phyloP scores from a whole-genome alignment of 768 basidiomycete genomes.

The Udeniomyces megalosporus region DNA sequence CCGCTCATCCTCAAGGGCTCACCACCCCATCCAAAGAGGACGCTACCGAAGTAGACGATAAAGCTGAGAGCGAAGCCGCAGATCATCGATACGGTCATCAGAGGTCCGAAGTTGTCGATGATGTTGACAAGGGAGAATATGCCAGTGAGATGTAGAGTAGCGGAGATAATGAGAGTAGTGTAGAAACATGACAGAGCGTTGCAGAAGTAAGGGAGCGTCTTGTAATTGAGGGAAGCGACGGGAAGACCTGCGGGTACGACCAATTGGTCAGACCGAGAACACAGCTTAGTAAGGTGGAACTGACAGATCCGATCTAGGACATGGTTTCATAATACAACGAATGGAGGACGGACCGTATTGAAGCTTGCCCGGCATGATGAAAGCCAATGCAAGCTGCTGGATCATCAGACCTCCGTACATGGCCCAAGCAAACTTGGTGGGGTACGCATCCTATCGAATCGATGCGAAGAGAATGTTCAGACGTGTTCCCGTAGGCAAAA shows the following conservation, averaged over 20 bases:
- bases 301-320: neutral
- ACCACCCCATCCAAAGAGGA: constrained; percentile 44
- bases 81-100: constrained; percentile 92
- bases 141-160: constrained; percentile 20
- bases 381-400: constrained; percentile 79
- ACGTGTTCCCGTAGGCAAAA: neutral
- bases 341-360: constrained; percentile 46
- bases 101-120: constrained; percentile 86
- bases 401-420: constrained; percentile 76
- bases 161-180: constrained; percentile 6
- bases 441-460: constrained; percentile 60
- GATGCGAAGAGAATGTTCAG: no score
- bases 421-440: constrained; percentile 72
- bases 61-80: constrained; percentile 69
- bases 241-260: constrained; percentile 49
- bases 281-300: neutral
- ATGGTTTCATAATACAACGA: no score
- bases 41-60: constrained; percentile 61
- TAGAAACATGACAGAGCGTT: constrained; percentile 15
- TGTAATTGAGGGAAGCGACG: constrained; percentile 83
- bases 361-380: constrained; percentile 73
- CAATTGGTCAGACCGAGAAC: no score
- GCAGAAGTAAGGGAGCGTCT: constrained; percentile 12
- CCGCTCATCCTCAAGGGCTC: constrained; percentile 87
- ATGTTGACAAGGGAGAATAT: constrained; percentile 85